Conservation (phyloP, 495 filamentous ascomycete genomes). For the Tricharina praecox region DNA sequence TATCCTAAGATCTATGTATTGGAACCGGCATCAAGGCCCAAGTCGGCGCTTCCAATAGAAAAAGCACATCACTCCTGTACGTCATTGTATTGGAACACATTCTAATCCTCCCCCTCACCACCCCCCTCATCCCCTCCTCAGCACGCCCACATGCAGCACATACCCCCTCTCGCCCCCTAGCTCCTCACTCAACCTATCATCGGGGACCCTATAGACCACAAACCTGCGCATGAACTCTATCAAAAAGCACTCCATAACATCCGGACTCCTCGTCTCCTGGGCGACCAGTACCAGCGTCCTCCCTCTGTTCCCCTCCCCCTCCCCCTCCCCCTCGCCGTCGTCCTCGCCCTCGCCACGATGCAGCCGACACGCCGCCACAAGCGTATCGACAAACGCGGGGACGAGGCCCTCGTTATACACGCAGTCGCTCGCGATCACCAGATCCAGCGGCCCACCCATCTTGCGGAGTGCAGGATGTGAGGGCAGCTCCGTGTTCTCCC, state of each 20-base stretch:
- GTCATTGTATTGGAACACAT: too few species aligned
- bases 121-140: neutral
- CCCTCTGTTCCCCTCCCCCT: neutral
- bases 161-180: slow-evolving; percentile 33
- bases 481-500: slow-evolving; percentile 39
- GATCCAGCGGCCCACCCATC: slow-evolving; percentile 13
- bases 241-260: slow-evolving; percentile 76
- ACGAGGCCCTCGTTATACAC: slow-evolving; percentile 81
- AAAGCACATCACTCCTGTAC: too few species aligned
- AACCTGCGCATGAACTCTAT: slow-evolving; percentile 47
- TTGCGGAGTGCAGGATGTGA: slow-evolving; percentile 11
- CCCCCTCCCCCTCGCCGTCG: neutral
- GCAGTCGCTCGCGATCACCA: slow-evolving; percentile 70
- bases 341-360: slow-evolving; percentile 6
- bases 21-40: too few species aligned
- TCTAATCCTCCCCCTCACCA: neutral
- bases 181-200: slow-evolving; percentile 37
- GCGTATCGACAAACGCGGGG: slow-evolving; percentile 66
- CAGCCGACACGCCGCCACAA: slow-evolving; percentile 50
- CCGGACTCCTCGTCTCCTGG: slow-evolving; percentile 67
- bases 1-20: too few species aligned
- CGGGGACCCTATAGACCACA: slow-evolving; percentile 58
- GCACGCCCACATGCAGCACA: slow-evolving; percentile 17
- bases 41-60: too few species aligned
- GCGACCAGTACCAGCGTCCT: slow-evolving; percentile 53